Conservation (phyloP, 2,329 filamentous ascomycete genomes). For the Teratosphaeria destructans region DNA sequence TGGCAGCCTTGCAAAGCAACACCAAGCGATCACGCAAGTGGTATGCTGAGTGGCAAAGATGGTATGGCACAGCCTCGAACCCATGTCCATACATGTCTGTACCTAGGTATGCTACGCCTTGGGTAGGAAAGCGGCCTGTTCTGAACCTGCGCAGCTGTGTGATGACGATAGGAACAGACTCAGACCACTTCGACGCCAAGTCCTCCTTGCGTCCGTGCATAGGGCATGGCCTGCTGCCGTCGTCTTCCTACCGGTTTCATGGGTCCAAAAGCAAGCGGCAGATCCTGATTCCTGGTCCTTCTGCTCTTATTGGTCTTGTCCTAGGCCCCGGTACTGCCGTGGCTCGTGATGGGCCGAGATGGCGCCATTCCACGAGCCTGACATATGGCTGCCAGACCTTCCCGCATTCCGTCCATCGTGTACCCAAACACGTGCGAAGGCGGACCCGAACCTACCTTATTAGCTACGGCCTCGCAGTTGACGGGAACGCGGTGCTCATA, state of each 20-base stretch:
- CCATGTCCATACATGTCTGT: too few relatives aligned
- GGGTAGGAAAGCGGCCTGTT: too few relatives aligned
- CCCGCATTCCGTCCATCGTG: neutral
- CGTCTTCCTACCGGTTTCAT: neutral
- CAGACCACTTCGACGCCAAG: neutral
- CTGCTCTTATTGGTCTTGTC: neutral
- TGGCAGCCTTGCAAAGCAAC: too few relatives aligned
- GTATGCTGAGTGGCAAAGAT: too few relatives aligned
- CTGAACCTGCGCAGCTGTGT: neutral
- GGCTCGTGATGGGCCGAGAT: neutral
- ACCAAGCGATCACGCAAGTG: too few relatives aligned
- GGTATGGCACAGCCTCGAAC: too few relatives aligned
- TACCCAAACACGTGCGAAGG: neutral
- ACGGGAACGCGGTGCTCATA: neutral
- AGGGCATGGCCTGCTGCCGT: neutral
- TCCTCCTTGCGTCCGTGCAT: neutral
- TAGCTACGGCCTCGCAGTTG: neutral
- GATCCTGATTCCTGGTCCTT: neutral
- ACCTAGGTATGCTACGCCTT: too few relatives aligned
- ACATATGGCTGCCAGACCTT: neutral
- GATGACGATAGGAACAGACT: neutral
- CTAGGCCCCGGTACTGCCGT: neutral
- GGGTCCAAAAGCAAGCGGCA: neutral
- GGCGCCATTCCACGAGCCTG: too few relatives aligned
- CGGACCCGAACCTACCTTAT: too few relatives aligned